phyloP scores from a whole-genome alignment of 805 yeast species.

The Lachancea fermentati region DNA sequence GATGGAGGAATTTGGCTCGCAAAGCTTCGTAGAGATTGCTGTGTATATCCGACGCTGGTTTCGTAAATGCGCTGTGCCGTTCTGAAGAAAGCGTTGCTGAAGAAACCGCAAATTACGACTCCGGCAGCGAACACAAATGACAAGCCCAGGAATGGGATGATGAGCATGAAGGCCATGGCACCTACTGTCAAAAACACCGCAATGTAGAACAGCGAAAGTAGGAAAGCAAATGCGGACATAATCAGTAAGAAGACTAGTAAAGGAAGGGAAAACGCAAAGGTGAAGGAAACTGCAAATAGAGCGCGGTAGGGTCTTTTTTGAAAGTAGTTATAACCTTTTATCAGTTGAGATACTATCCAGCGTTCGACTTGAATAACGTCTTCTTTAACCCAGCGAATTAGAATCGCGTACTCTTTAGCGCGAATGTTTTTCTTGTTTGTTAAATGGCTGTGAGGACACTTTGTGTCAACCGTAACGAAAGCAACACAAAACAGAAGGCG shows the following conservation, averaged over 20 bases:
- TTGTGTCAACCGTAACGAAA: neutral
- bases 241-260: slow-evolving; percentile 14
- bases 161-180: slow-evolving; percentile 20
- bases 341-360: neutral
- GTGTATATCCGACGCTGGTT: slow-evolving; percentile 16
- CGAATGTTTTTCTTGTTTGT: neutral
- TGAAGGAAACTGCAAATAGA: slow-evolving; percentile 4
- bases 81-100: slow-evolving; percentile 26
- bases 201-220: slow-evolving; percentile 22
- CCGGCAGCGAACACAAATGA: slow-evolving; percentile 28
- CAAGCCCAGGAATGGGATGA: slow-evolving; percentile 24
- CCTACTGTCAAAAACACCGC: slow-evolving; percentile 19
- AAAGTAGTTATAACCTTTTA: neutral
- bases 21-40: slow-evolving; percentile 16
- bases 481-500: neutral
- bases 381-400: neutral
- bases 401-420: neutral
- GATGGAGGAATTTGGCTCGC: slow-evolving; percentile 12
- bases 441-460: neutral
- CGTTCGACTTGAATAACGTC: neutral
- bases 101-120: slow-evolving; percentile 25
- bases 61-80: slow-evolving; percentile 23
- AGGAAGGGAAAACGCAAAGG: slow-evolving; percentile 5
- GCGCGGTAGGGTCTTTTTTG: slow-evolving; percentile 5
- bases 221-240: slow-evolving; percentile 18